Evolutionary conservation across 495 filamentous ascomycete genomes (phyloP).

Genomic region (Bryoglossum gracile): DNA sequence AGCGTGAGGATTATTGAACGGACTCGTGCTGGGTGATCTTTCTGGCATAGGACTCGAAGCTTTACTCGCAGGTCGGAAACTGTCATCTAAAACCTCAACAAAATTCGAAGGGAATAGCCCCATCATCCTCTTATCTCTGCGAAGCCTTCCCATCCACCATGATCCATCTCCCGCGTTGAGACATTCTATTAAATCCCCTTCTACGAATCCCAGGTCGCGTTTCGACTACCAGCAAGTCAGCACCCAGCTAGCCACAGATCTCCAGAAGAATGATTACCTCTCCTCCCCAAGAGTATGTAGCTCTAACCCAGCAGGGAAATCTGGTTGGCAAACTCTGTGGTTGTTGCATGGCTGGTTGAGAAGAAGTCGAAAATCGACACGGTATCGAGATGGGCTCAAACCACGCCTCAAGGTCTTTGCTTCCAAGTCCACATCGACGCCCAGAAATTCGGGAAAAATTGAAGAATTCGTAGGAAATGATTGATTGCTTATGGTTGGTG

Average conservation of each 20-base stretch:
- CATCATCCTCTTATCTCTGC: conserved; percentile 77
- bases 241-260: not conserved
- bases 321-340: conserved; percentile 55
- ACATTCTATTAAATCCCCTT: conserved; percentile 96
- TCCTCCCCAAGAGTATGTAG: conserved; percentile 94
- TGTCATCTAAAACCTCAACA: conserved; percentile 78
- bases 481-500: no score
- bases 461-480: no score
- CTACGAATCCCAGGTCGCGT: conserved; percentile 89
- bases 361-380: no score
- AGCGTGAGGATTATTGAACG: conserved; percentile 37
- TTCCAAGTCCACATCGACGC: conserved; percentile 5
- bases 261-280: conserved; percentile 48
- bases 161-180: conserved; percentile 94
- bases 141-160: conserved; percentile 94
- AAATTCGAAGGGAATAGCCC: conserved; percentile 97
- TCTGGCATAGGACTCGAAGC: conserved; percentile 64
- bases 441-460: no score
- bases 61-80: conserved; percentile 72
- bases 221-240: conserved; percentile 52
- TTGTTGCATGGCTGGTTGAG: no score
- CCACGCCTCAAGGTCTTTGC: conserved; percentile 1
- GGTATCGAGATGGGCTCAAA: no score
- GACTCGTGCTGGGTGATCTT: conserved; percentile 42
- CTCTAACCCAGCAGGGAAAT: conserved; percentile 95